Evolutionary conservation across 345 rosid genomes (phyloP), one percentile per base, ranked within the genome.

Genomic region (Eucalyptus caleyi): DNA sequence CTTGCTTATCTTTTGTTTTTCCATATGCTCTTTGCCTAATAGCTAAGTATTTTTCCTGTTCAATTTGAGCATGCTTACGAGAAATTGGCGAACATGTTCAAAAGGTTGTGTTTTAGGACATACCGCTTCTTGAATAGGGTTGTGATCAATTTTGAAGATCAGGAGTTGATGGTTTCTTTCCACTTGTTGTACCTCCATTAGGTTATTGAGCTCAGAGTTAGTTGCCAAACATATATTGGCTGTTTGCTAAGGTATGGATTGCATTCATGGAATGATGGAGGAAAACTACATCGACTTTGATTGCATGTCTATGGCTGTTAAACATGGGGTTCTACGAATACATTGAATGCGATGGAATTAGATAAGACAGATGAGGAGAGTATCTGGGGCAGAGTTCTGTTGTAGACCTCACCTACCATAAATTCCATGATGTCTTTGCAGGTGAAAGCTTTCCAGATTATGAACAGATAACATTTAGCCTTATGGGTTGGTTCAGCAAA

Each of bases 401-500:
- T 77, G 83, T 77, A 77, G 30, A 21, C 47, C 47, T 77, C 45
- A 72, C 83, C 27, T 40, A 77, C 24, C 47, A 40, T 44, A 77
- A 37, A 37, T 44, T 77, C 83, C 27, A 24, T 85, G 88, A 56
- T 50, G 81, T 62, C 23, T 91, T 83, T 91, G 95, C 92, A 95
- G 96, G 92, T 56, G 88, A 87, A 87, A 88, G 86, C 89, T 90
- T 94, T 91, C 82, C 91, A 88, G 92, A 85, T 87, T 89, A 93
- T 93, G 97, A 91, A 89, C 92, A 91, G 91, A 94, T 95, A 93
- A 91, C 92, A 27, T 86, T 88, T 89, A 60, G 89, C 89, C 50
- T 88, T 44, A 97, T 97, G 99, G 96, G 96, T 90, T 97, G 99
- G 99, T 93, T 97, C 87, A 95, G 92, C 92, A 97, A 97, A 91